A percentile compares a stretch with the other conserved stretches of the same genome.
Evolutionary conservation across 345 rosid species (phyloP).

Genomic region (Citrus glauca): DNA sequence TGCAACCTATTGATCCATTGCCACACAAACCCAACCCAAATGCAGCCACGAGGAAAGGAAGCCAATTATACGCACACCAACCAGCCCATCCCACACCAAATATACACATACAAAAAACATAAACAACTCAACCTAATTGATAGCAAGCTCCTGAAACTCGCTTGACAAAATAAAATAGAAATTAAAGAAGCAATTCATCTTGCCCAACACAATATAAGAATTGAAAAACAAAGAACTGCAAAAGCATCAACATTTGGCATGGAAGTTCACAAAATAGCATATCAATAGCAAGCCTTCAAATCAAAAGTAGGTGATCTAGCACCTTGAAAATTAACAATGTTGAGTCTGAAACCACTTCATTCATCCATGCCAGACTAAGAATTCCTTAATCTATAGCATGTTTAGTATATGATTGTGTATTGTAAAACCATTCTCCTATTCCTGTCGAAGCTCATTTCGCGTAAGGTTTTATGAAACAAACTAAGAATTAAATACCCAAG

Average conservation of each 20-base stretch:
- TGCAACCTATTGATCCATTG: conserved; percentile 84
- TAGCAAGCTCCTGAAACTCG: conserved; percentile 17
- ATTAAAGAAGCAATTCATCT: neutral
- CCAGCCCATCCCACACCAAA: conserved; percentile 58
- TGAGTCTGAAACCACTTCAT: neutral
- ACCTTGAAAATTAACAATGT: neutral
- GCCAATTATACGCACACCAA: conserved; percentile 73
- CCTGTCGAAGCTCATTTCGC: neutral
- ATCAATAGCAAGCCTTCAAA: neutral
- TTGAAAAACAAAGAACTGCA: neutral
- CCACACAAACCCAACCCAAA: conserved; percentile 68
- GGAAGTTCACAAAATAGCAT: neutral
- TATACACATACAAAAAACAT: conserved; percentile 44
- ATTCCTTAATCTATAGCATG: neutral
- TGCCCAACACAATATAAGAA: conserved; percentile 3
- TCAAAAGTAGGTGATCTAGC: neutral
- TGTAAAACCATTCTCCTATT: neutral
- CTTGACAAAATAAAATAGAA: neutral
- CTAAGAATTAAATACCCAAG: neutral
- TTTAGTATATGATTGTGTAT: neutral
- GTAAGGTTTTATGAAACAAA: neutral
- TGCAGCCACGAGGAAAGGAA: conserved; percentile 52
- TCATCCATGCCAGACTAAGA: neutral
- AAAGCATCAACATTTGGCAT: neutral
- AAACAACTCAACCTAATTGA: conserved; percentile 68